These are phyloP conservation scores for Phaeotremella skinneri DNA, from an alignment of 768 basidiomycete genomes.

Conservation along the genomic window DNA sequence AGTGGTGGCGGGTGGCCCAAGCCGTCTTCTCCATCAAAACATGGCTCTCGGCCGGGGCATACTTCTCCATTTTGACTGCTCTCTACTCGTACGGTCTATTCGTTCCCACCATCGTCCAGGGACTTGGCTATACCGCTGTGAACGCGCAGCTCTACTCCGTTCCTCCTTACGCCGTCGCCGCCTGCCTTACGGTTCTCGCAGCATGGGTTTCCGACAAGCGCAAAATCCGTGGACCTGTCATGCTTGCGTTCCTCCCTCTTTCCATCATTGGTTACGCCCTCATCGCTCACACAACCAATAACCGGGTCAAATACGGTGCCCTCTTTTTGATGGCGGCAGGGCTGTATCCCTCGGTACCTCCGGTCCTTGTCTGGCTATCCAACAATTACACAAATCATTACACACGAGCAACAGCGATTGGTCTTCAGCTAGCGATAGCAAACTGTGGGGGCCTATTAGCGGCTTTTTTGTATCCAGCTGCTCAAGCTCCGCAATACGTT, in stretches of 20 bases:
- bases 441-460: slow-evolving; percentile 41
- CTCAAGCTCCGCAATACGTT: slow-evolving; percentile 23
- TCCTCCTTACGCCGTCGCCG: slow-evolving; percentile 39
- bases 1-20: slow-evolving; percentile 24
- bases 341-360: slow-evolving; percentile 37
- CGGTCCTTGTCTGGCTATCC: slow-evolving; percentile 39
- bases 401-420: slow-evolving; percentile 34
- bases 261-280: slow-evolving; percentile 37
- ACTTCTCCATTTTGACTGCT: slow-evolving; percentile 34
- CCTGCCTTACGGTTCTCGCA: slow-evolving; percentile 27
- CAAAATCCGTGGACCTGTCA: slow-evolving; percentile 35
- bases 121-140: slow-evolving; percentile 33
- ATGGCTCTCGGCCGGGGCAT: slow-evolving; percentile 34
- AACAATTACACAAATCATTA: slow-evolving; percentile 29
- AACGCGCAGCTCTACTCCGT: slow-evolving; percentile 39
- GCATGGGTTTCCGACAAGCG: slow-evolving; percentile 33
- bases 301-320: slow-evolving; percentile 32
- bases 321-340: slow-evolving; percentile 38
- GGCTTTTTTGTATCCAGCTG: slow-evolving; percentile 28
- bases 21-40: slow-evolving; percentile 31
- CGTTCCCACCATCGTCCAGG: slow-evolving; percentile 35
- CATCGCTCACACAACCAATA: slow-evolving; percentile 19
- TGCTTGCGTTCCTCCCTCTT: slow-evolving; percentile 39
- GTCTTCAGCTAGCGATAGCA: slow-evolving; percentile 37
- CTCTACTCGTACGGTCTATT: slow-evolving; percentile 39